A percentile compares a stretch with the other conserved stretches of the same genome.
Evolutionary conservation across 2,329 filamentous ascomycete genomes (phyloP).

Genomic region (Aspergillus sp.): DNA sequence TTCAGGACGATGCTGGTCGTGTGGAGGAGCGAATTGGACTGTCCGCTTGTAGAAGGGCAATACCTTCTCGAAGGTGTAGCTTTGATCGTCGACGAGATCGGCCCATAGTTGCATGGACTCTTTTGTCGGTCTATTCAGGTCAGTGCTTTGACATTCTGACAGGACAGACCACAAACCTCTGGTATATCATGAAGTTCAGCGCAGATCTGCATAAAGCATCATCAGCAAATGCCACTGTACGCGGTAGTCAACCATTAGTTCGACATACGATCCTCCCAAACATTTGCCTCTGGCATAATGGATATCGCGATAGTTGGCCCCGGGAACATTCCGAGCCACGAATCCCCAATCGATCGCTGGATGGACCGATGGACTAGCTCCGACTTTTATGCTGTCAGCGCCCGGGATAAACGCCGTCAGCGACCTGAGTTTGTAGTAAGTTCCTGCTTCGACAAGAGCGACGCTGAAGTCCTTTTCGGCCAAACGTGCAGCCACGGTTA

Average conservation of each 20-base stretch:
- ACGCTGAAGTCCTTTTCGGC: constrained; percentile 38
- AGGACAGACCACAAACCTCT: constrained; percentile 11
- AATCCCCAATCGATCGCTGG: constrained; percentile 45
- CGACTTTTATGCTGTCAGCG: constrained; percentile 13
- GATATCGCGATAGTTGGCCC: constrained; percentile 32
- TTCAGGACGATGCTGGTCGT: constrained; percentile 6
- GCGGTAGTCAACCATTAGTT: not conserved
- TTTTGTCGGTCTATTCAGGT: constrained; percentile 13
- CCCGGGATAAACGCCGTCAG: constrained; percentile 42
- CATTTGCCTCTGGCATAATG: constrained; percentile 22
- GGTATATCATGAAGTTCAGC: constrained; percentile 27
- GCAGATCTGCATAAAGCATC: constrained; percentile 14
- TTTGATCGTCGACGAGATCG: constrained; percentile 21
- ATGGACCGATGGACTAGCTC: constrained; percentile 9
- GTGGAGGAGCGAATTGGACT: constrained; percentile 19
- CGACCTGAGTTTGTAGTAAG: constrained; percentile 45
- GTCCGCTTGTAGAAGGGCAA: constrained; percentile 22
- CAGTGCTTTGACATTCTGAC: not conserved
- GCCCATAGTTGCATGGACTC: constrained; percentile 24
- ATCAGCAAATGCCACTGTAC: not conserved
- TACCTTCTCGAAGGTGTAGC: constrained; percentile 22
- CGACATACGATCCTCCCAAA: constrained; percentile 21
- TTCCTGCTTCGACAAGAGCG: constrained; percentile 31
- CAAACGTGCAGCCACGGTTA: constrained; percentile 42
- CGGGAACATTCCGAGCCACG: constrained; percentile 39